Percentiles rank a stretch among this genome's conserved stretches.
Conservation (phyloP, 177 flowering plant species). For the Tripterygium wilfordii region DNA sequence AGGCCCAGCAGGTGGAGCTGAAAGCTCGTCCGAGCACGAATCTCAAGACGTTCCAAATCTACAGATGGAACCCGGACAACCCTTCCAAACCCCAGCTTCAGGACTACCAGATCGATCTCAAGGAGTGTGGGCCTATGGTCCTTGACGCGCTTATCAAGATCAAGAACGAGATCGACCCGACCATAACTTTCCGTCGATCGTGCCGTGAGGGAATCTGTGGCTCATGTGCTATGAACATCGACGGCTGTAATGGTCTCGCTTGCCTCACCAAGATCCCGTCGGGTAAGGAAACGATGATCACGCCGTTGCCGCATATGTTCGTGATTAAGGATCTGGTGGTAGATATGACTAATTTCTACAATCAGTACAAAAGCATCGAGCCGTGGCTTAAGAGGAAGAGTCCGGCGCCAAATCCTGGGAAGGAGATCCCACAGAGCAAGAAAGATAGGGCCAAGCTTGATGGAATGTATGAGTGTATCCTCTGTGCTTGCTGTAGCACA, state of each 20-base stretch:
- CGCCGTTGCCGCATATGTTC: constrained; percentile 97
- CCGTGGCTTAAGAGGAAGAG: constrained; percentile 98
- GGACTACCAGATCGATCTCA: constrained; percentile 77
- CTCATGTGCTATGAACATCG: constrained; percentile 97
- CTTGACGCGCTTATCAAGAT: constrained; percentile 97
- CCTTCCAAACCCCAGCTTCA: constrained; percentile 71
- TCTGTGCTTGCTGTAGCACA: constrained; percentile 95
- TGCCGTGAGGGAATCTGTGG: constrained; percentile 99
- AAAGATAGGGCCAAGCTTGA: constrained; percentile 90
- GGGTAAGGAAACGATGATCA: constrained; percentile 37
- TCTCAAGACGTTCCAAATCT: constrained; percentile 82
- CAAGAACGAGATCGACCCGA: constrained; percentile 92
- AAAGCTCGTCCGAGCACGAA: constrained; percentile 17
- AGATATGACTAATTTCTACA: constrained; percentile 97
- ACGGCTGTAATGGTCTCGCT: constrained; percentile 93
- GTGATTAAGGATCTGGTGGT: constrained; percentile 97
- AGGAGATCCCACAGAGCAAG: constrained; percentile 91
- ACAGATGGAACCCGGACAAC: constrained; percentile 92
- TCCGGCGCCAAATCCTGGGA: constrained; percentile 42
- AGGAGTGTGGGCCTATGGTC: constrained; percentile 96
- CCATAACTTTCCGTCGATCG: constrained; percentile 92
- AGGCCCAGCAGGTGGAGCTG: constrained; percentile 30
- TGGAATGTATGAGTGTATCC: constrained; percentile 98
- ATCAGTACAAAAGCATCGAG: constrained; percentile 98
- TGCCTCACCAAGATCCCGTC: constrained; percentile 81